Evolutionary conservation across 1,284 basidiomycete genomes (phyloP), one percentile per base, ranked within the genome.

Genomic region (Takashimella tepidaria): DNA sequence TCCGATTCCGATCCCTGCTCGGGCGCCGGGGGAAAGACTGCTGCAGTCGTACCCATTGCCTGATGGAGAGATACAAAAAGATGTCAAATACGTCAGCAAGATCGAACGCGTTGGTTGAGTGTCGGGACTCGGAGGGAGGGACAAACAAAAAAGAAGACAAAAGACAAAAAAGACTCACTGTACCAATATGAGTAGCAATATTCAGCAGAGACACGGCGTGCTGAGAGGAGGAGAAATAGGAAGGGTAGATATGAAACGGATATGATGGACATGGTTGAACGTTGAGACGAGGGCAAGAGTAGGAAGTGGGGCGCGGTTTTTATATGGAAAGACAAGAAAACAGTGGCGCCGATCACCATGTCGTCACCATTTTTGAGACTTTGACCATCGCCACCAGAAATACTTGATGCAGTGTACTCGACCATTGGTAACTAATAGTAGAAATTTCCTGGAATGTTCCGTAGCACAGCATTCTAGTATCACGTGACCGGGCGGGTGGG

Each of bases 1-100:
- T 40, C 67, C 71, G 16, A 70, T 51, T 56, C 69, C 71, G 45
- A 73, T 70, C 49, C 71, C 71, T 22, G 68, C 59, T 37, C 69
- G 49, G 5, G 71, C 69, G 21, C 67, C 69, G 49, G 63, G 62
- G 1, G 51, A 31, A 3, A 73, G 44, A 42, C 53, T 51, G 43
- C 62, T 56, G 47, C 64, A 67, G 27, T 66, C 58, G 41, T 68
- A 66, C 46, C 43, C 22, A 19, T 23, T 44, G 22, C 10, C 43
- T 23, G 22, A 41, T 12, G 12, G n/a, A 41, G 12, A 12, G 40
- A 41, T 12, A 41, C 40, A 41, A 41, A 41, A 12, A 8, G 6
- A 8, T 6, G 12, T 19, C 12, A 23, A 45, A 19, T 19, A 19
- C 12, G 8, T 19, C 20, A 45, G n/a, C n/a, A n/a, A n/a, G n/a